Evolutionary conservation across 306 rosid species (phyloP).

Genomic region (Prunus kanzakura): DNA sequence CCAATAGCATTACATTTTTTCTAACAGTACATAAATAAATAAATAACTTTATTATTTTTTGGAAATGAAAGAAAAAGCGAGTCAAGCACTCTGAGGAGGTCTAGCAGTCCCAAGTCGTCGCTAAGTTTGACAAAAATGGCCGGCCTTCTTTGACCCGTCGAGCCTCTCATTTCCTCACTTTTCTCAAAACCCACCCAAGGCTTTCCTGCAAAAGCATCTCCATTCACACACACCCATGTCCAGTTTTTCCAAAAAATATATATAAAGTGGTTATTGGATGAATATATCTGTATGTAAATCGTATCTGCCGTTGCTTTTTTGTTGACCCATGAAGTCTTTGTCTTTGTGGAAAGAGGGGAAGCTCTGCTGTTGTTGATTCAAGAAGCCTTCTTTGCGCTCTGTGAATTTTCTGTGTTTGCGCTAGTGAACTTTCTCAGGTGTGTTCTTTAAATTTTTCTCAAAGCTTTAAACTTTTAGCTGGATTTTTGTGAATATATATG

Average conservation of each 20-base stretch:
- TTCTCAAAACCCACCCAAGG: not conserved
- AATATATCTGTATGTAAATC: not conserved
- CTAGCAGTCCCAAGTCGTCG: slow-evolving; percentile 29
- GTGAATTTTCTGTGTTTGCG: not conserved
- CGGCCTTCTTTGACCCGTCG: slow-evolving; percentile 33
- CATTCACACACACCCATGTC: slow-evolving; percentile 31
- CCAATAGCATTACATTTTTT: not conserved
- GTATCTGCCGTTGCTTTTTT: not conserved
- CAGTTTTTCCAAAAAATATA: not conserved
- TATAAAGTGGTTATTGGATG: not conserved
- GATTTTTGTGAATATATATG: not conserved
- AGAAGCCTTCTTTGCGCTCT: slow-evolving; percentile 17
- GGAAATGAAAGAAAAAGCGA: not conserved
- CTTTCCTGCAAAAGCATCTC: not conserved
- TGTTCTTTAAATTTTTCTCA: slow-evolving; percentile 9
- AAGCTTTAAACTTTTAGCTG: not conserved
- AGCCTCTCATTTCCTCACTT: not conserved
- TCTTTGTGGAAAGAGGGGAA: slow-evolving; percentile 6
- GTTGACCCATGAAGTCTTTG: slow-evolving; percentile 17
- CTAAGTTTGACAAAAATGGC: slow-evolving; percentile 35
- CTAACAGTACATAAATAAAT: not conserved
- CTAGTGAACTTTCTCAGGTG: slow-evolving; percentile 29
- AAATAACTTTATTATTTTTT: not conserved
- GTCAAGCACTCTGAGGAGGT: slow-evolving; percentile 15
- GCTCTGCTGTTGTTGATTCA: slow-evolving; percentile 7